Conservation (phyloP, 1,284 basidiomycete genomes). For the Porogramme epimiltina region DNA sequence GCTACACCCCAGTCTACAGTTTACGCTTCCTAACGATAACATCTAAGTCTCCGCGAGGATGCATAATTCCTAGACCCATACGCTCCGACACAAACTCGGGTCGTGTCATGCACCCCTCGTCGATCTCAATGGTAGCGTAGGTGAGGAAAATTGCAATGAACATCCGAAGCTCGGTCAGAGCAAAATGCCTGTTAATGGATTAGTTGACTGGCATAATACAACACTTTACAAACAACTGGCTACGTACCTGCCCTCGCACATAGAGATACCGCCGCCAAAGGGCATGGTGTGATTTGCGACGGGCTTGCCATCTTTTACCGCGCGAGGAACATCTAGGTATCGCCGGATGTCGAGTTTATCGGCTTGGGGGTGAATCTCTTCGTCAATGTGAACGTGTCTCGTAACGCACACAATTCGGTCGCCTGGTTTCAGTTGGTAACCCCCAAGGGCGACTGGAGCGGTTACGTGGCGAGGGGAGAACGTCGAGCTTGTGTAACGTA, state of each 20-base stretch:
- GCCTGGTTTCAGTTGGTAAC: conserved; percentile 20
- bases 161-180: conserved; percentile 18
- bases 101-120: conserved; percentile 11
- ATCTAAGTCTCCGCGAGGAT: conserved; percentile 17
- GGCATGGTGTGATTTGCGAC: conserved; percentile 27
- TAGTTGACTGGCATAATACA: neutral
- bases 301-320: conserved; percentile 21
- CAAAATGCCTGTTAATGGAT: conserved; percentile 16
- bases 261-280: conserved; percentile 27
- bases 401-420: conserved; percentile 30
- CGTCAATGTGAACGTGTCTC: conserved; percentile 25
- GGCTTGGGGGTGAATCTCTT: conserved; percentile 22
- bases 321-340: conserved; percentile 17
- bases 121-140: conserved; percentile 13
- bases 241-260: conserved; percentile 27
- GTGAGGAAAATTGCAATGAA: conserved; percentile 18
- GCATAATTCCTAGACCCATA: conserved; percentile 18
- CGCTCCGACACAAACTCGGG: conserved; percentile 13
- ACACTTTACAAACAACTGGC: neutral
- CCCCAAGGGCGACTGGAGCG: conserved; percentile 22
- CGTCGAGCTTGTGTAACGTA: conserved; percentile 32
- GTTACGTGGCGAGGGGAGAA: conserved; percentile 33
- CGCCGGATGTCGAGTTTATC: conserved; percentile 18
- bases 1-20: neutral
- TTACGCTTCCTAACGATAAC: conserved; percentile 17